These are phyloP conservation scores for Suillus cothurnatus DNA, from an alignment of 768 basidiomycete species.

Conservation along the genomic window DNA sequence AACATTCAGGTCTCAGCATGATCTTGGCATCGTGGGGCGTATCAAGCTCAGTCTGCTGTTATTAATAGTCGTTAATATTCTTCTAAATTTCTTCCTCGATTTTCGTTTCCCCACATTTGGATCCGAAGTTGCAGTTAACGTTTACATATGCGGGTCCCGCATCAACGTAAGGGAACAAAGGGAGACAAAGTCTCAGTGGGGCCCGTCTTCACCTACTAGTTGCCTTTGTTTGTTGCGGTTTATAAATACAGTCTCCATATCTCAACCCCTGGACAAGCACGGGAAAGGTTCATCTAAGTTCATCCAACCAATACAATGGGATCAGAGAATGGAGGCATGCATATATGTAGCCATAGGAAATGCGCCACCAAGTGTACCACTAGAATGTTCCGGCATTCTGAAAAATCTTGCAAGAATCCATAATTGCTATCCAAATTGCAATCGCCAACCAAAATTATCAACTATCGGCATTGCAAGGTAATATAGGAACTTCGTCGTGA, in stretches of 20 bases:
- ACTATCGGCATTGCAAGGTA: constrained; percentile 2
- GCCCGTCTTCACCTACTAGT: not conserved
- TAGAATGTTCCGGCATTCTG: not conserved
- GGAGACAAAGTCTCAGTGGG: not conserved
- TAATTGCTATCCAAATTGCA: constrained; percentile 2
- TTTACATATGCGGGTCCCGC: not conserved
- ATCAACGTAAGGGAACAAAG: constrained; percentile 4
- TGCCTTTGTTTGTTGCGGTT: not conserved
- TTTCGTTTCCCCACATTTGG: constrained; percentile 6
- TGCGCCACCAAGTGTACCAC: not conserved
- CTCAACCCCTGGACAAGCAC: not conserved
- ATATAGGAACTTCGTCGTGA: constrained; percentile 4
- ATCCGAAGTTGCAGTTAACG: not conserved
- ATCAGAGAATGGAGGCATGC: constrained; percentile 7
- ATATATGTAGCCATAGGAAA: not conserved
- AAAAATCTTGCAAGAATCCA: constrained; percentile 1
- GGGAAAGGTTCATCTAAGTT: not conserved
- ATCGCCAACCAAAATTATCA: not conserved
- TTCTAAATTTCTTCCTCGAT: not conserved
- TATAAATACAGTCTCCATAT: not conserved
- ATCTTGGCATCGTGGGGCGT: not conserved
- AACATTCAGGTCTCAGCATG: not conserved
- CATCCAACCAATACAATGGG: constrained; percentile 5
- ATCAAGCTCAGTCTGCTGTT: not conserved
- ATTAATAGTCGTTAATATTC: not conserved